These are phyloP conservation scores for Fusarium denticulatum DNA, from an alignment of 2,329 filamentous ascomycete genomes.

Conservation along the genomic window DNA sequence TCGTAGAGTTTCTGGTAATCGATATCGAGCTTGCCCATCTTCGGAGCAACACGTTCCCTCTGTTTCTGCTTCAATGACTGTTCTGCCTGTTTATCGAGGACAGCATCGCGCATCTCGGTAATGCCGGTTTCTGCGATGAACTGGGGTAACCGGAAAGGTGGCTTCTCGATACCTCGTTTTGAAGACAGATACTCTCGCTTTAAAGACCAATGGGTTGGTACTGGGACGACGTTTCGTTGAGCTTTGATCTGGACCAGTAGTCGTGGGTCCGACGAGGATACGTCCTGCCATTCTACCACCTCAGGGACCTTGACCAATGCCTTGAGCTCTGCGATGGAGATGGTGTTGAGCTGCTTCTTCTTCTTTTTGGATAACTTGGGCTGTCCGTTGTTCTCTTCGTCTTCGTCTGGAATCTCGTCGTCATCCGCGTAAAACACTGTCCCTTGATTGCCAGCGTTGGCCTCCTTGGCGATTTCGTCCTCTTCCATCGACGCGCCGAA, in stretches of 20 bases:
- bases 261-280: constrained; percentile 87
- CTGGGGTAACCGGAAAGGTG: constrained; percentile 89
- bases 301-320: constrained; percentile 90
- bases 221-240: constrained; percentile 93
- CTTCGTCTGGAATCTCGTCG: constrained; percentile 86
- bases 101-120: constrained; percentile 96
- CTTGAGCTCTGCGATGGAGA: constrained; percentile 95
- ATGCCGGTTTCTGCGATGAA: constrained; percentile 99
- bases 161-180: constrained; percentile 96
- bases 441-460: constrained; percentile 78
- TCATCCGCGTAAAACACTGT: constrained; percentile 86
- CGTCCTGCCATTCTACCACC: constrained; percentile 97
- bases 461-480: constrained; percentile 71
- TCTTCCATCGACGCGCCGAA: constrained; percentile 76
- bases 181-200: constrained; percentile 98
- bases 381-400: constrained; percentile 72
- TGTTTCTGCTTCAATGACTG: constrained; percentile 95
- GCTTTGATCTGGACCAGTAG: constrained; percentile 94
- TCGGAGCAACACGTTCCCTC: constrained; percentile 90
- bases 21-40: constrained; percentile 97
- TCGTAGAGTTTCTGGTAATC: constrained; percentile 99
- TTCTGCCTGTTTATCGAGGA: constrained; percentile 93
- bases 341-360: constrained; percentile 87
- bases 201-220: constrained; percentile 92
- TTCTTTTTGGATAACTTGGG: constrained; percentile 93